Percentiles rank a stretch among this genome's conserved stretches.
Evolutionary conservation across 495 filamentous ascomycete genomes (phyloP).

Genomic region (Tuber borchii): DNA sequence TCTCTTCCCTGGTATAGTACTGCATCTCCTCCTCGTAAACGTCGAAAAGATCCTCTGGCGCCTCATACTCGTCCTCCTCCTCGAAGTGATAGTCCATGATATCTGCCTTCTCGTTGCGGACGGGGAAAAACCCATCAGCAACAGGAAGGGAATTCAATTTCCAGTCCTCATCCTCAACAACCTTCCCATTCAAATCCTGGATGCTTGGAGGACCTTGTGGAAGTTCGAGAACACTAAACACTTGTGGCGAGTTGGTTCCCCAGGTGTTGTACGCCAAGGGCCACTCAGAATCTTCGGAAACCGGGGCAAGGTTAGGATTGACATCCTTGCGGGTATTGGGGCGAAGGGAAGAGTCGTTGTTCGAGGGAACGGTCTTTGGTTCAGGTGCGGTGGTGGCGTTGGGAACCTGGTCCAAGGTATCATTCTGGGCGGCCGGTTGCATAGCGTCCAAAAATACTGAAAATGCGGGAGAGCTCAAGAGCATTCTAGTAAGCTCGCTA

Average conservation of each 20-base stretch:
- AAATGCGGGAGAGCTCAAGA: slow-evolving; percentile 82
- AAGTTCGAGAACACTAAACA: slow-evolving; percentile 72
- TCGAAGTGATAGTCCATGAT: slow-evolving; percentile 33
- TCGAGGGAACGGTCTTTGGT: slow-evolving; percentile 18
- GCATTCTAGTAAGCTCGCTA: slow-evolving; percentile 62
- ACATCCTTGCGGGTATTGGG: slow-evolving; percentile 54
- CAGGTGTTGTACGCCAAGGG: slow-evolving; percentile 37
- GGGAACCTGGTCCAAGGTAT: slow-evolving; percentile 43
- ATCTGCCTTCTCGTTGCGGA: slow-evolving; percentile 26
- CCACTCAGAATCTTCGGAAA: slow-evolving; percentile 34
- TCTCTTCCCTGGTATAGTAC: slow-evolving; percentile 23
- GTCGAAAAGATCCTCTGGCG: slow-evolving; percentile 40
- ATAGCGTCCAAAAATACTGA: slow-evolving; percentile 67
- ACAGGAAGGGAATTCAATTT: slow-evolving; percentile 36
- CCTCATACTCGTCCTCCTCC: slow-evolving; percentile 36
- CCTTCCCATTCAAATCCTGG: slow-evolving; percentile 67
- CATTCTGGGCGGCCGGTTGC: slow-evolving; percentile 44
- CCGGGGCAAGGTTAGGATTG: slow-evolving; percentile 51
- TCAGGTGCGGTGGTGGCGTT: slow-evolving; percentile 20
- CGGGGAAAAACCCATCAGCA: slow-evolving; percentile 40
- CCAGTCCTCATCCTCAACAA: slow-evolving; percentile 28
- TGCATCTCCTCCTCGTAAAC: slow-evolving; percentile 31
- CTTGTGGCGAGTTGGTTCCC: slow-evolving; percentile 61
- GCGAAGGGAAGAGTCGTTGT: slow-evolving; percentile 31
- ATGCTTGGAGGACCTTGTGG: slow-evolving; percentile 60